Percentiles rank a stretch among this genome's conserved stretches.
Evolutionary conservation across 2,329 filamentous ascomycete genomes (phyloP).

Genomic region (Didymella lethalis): DNA sequence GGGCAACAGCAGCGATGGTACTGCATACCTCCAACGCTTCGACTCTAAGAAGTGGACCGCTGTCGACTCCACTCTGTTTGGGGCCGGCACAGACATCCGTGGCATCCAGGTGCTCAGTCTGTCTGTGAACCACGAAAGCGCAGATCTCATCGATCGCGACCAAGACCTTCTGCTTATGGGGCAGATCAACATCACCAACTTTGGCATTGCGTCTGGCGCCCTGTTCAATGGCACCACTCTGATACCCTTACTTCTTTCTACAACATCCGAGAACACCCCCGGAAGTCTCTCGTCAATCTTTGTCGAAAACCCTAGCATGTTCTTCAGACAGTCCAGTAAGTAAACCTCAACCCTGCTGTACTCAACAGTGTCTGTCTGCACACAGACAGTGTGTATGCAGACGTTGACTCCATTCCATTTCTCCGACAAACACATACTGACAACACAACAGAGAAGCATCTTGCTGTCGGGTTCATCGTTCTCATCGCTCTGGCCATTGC

Average conservation of each 20-base stretch:
- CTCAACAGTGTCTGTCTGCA: too few species aligned
- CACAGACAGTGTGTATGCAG: too few species aligned
- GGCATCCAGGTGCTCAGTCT: constrained; percentile 83
- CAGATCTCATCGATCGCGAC: constrained; percentile 68
- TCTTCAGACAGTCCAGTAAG: constrained; percentile 72
- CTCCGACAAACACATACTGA: constrained; percentile 1
- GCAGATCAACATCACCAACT: constrained; percentile 74
- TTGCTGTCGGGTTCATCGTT: constrained; percentile 79
- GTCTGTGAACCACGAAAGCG: constrained; percentile 70
- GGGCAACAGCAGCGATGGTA: constrained; percentile 72
- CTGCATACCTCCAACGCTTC: constrained; percentile 82
- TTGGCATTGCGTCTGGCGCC: constrained; percentile 84
- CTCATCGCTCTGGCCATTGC: constrained; percentile 82
- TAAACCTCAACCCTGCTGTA: constrained; percentile 25
- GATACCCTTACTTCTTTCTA: constrained; percentile 81
- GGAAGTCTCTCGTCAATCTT: constrained; percentile 85
- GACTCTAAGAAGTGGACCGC: constrained; percentile 75
- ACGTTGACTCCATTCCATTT: too few species aligned
- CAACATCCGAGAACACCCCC: constrained; percentile 65
- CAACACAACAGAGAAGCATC: constrained; percentile 57
- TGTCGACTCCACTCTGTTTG: constrained; percentile 65
- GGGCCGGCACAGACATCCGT: constrained; percentile 71
- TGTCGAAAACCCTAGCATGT: constrained; percentile 76
- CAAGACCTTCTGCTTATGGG: constrained; percentile 87
- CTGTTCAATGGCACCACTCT: constrained; percentile 85